phyloP scores from a whole-genome alignment of 1,284 basidiomycete species.

The Rhodotorula mucilaginosa region DNA sequence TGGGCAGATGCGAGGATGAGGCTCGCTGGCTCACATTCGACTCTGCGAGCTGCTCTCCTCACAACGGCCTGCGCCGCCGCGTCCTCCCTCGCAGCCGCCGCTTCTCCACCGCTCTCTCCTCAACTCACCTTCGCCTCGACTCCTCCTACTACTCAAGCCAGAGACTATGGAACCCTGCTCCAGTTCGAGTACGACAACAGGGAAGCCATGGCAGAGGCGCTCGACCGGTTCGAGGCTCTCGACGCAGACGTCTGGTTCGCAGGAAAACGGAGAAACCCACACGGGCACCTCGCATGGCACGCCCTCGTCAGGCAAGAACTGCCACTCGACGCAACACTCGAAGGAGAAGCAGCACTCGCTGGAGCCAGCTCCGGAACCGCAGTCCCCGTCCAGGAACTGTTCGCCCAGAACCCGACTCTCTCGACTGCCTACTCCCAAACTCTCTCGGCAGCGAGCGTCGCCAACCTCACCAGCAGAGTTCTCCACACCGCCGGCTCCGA shows the following conservation, averaged over 20 bases:
- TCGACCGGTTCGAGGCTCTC: background rate
- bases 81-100: background rate
- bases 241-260: constrained; percentile 11
- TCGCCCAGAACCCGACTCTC: background rate
- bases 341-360: background rate
- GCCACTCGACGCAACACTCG: background rate
- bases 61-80: background rate
- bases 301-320: background rate
- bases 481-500: background rate
- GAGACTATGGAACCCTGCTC: background rate
- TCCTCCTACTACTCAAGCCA: background rate
- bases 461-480: constrained; percentile 5
- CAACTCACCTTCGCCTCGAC: constrained; percentile 10
- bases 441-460: constrained; percentile 10
- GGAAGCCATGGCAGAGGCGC: background rate
- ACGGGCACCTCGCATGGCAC: background rate
- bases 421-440: constrained; percentile 6
- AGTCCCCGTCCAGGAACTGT: background rate
- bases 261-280: background rate
- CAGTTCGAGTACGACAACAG: background rate
- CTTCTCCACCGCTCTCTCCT: background rate
- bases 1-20: too few relatives aligned
- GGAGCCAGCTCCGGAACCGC: background rate
- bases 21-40: too few relatives aligned
- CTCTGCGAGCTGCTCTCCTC: background rate